phyloP scores from a whole-genome alignment of 306 rosid genomes.

The Vigna mungo region DNA sequence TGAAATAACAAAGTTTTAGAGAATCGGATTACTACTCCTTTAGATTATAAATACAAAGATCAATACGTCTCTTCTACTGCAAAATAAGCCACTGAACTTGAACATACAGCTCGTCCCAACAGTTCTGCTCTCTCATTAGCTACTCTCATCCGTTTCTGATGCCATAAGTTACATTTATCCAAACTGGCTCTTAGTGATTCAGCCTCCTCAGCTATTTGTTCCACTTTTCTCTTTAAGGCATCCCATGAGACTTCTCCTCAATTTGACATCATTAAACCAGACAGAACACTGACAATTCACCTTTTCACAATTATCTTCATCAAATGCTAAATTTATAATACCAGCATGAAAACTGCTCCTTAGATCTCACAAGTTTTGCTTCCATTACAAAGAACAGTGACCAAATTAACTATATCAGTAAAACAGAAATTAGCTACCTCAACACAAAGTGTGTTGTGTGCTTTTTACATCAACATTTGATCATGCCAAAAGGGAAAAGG shows the following conservation, averaged over 20 bases:
- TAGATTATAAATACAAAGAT: constrained; percentile 18
- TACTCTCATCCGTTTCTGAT: constrained; percentile 66
- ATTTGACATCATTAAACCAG: constrained; percentile 29
- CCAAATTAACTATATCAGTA: not conserved
- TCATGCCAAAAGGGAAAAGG: constrained; percentile 13
- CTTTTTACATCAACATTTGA: constrained; percentile 17
- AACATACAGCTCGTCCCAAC: constrained; percentile 74
- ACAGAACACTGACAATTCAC: constrained; percentile 20
- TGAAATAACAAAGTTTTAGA: not conserved
- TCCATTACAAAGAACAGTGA: constrained; percentile 9
- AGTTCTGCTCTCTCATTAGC: constrained; percentile 81
- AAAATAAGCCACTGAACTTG: constrained; percentile 33
- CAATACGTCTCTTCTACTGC: constrained; percentile 15
- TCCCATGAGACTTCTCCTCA: constrained; percentile 18
- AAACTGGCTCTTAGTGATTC: constrained; percentile 75
- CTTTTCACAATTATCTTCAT: not conserved
- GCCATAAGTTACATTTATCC: constrained; percentile 68
- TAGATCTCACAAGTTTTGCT: not conserved
- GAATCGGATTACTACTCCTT: constrained; percentile 17
- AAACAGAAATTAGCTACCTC: too few relatives aligned
- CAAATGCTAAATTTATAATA: not conserved
- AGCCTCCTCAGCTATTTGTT: constrained; percentile 85
- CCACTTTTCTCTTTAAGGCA: constrained; percentile 63
- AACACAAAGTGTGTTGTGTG: not conserved
- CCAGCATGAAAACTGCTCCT: not conserved